These are phyloP conservation scores for Datura wrightii DNA, from an alignment of 257 asterid species.

Conservation along the genomic window DNA sequence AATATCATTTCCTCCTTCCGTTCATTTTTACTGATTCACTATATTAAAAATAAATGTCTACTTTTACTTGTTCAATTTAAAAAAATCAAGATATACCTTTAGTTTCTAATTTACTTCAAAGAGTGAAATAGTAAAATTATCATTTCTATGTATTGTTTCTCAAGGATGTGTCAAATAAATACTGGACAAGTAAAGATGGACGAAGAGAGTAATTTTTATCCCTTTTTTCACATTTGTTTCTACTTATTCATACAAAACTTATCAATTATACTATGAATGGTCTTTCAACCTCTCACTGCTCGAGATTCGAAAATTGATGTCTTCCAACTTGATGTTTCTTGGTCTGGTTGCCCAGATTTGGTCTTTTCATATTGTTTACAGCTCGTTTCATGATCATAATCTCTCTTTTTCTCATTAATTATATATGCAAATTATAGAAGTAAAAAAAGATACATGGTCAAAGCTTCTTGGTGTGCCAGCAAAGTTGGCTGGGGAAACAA, in stretches of 20 bases:
- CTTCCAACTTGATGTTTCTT: background rate
- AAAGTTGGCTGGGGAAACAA: background rate
- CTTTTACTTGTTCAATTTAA: too few relatives aligned
- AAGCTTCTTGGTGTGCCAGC: background rate
- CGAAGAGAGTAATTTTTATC: too few relatives aligned
- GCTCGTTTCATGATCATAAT: too few relatives aligned
- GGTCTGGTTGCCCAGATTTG: slow-evolving; percentile 11
- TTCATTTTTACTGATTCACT: too few relatives aligned
- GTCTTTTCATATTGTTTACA: background rate
- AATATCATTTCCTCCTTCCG: too few relatives aligned
- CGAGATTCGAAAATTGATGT: background rate
- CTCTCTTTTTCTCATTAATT: background rate
- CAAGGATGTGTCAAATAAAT: too few relatives aligned
- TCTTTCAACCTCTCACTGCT: background rate
- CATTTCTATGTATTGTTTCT: too few relatives aligned
- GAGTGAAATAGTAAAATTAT: too few relatives aligned
- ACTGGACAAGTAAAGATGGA: too few relatives aligned
- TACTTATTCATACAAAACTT: background rate
- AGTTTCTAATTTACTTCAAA: too few relatives aligned
- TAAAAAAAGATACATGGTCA: background rate
- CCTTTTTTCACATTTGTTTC: background rate
- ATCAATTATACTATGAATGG: background rate
- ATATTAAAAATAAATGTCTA: too few relatives aligned
- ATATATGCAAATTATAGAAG: background rate
- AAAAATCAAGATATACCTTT: too few relatives aligned